Percentiles rank a stretch among this genome's conserved stretches.
phyloP scores from a whole-genome alignment of 257 asterid genomes.

The Oldenlandia corymbosa region DNA sequence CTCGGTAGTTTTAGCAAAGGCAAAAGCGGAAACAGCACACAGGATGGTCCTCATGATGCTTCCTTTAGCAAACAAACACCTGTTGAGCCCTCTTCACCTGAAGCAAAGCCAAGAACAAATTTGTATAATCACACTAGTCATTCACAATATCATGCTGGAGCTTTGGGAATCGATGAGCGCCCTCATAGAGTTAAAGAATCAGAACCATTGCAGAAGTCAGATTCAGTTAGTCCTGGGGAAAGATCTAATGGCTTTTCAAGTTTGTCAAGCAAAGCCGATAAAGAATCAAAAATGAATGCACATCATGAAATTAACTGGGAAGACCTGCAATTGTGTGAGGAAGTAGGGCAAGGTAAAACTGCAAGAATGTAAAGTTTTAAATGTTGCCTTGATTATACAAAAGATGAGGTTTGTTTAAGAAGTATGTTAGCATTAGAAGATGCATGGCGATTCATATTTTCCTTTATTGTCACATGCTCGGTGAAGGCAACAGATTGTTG shows the following conservation, averaged over 20 bases:
- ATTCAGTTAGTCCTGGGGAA: conserved; percentile 20
- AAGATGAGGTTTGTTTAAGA: conserved; percentile 2
- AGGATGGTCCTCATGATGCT: conserved; percentile 21
- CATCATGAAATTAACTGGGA: conserved; percentile 55
- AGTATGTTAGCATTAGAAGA: neutral
- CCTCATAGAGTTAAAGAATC: conserved; percentile 17
- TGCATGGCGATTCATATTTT: neutral
- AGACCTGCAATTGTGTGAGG: conserved; percentile 51
- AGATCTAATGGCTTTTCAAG: conserved; percentile 23
- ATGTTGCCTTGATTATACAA: conserved; percentile 1
- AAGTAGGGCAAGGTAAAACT: conserved; percentile 58
- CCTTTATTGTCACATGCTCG: neutral
- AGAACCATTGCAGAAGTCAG: conserved; percentile 18
- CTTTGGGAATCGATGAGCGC: conserved; percentile 2
- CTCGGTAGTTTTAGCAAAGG: conserved; percentile 32
- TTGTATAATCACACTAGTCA: conserved; percentile 6
- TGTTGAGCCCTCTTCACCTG: conserved; percentile 14
- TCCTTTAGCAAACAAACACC: conserved; percentile 19
- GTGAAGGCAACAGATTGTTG: neutral
- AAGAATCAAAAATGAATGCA: conserved; percentile 21
- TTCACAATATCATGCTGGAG: neutral
- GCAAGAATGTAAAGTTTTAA: neutral
- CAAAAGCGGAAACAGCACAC: conserved; percentile 22
- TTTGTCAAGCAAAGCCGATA: conserved; percentile 33
- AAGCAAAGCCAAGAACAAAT: conserved; percentile 12